Base-by-base conservation (phyloP, 495 filamentous ascomycete genomes). In the Tuber umbilicatum region DNA sequence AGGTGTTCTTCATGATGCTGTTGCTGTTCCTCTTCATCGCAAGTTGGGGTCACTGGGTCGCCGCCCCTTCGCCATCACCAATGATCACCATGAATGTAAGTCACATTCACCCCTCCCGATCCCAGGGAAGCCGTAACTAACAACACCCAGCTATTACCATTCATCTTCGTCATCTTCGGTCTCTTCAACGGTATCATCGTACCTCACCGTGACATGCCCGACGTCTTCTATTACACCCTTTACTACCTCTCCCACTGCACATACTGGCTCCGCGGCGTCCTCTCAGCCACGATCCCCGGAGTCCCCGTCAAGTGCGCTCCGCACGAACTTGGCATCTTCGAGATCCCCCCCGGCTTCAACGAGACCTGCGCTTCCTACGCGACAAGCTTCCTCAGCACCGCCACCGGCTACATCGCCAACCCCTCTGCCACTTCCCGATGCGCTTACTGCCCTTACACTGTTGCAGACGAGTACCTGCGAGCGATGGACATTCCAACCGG, bases 11-110 rank as follows among this genome's bases (percentile, higher is more conserved):
- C 31, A 94, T 95, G 92, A 89, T 87, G 10, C 84, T 94, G 79
- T 86, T 94, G 0, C 93, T 94, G 85, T 92, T 90, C 87, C 84
- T 94, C 41, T 94, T 94, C 86, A 86, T 89, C 76, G 86, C 88
- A 9, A 89, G 87, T 74, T 93, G 91, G 91, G 92, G 92, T 38
- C 92, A 95, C 80, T 94, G 91, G 90, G 92, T 94, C 77, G 91
- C 89, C 80, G 90, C 92, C 6, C 92, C 93, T 84, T 90, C 93
- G 0, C 92, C 92, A 1, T 89, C 85, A 10, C 93, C 94, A 85
- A 92, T 91, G 5, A 90, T 94, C 79, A 93, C 94, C 80, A 88
- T 89, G 68, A 94, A 94, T 84, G 85, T 89, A 7, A 75, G 83
- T n/a, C 23, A n/a, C 47, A 6, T n/a, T 10, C 23, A 9, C 12